Evolutionary conservation across 2,329 filamentous ascomycete genomes (phyloP).

Genomic region (Penicillium sp.): DNA sequence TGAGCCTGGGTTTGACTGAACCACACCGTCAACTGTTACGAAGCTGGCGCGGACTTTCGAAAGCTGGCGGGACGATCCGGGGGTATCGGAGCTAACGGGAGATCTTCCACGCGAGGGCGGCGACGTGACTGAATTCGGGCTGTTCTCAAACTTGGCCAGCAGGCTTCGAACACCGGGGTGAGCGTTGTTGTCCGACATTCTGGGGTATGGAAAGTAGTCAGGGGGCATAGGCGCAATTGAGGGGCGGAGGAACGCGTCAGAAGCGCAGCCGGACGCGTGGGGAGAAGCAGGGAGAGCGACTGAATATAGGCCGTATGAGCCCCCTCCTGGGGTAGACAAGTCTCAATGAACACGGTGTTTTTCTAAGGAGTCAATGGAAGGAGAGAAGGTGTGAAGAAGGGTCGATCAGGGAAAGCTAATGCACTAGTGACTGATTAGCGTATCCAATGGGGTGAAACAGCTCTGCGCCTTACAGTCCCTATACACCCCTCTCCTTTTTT

Average conservation of each 20-base stretch:
- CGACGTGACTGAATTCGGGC: conserved; percentile 58
- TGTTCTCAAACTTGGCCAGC: conserved; percentile 77
- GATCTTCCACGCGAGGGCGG: conserved; percentile 70
- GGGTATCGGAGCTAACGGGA: conserved; percentile 52
- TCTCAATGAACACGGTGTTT: conserved; percentile 18
- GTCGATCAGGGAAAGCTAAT: conserved; percentile 13
- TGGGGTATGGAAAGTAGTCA: conserved; percentile 11
- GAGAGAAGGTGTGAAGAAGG: conserved; percentile 15
- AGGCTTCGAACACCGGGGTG: conserved; percentile 67
- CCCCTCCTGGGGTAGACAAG: background rate
- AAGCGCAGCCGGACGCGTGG: conserved; percentile 3
- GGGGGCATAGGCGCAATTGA: conserved; percentile 13
- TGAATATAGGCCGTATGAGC: background rate
- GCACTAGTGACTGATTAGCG: conserved; percentile 21
- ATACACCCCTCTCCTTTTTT: background rate
- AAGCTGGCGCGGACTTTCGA: conserved; percentile 76
- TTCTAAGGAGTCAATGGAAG: conserved; percentile 5
- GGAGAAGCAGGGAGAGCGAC: background rate
- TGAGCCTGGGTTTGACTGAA: conserved; percentile 42
- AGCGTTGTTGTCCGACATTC: conserved; percentile 25
- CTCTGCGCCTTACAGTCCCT: conserved; percentile 1
- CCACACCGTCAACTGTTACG: conserved; percentile 63
- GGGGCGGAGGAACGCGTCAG: background rate
- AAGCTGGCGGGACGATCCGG: conserved; percentile 56
- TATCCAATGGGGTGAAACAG: conserved; percentile 17